Conservation (phyloP, 345 rosid species). For the Mercurialis annua region DNA sequence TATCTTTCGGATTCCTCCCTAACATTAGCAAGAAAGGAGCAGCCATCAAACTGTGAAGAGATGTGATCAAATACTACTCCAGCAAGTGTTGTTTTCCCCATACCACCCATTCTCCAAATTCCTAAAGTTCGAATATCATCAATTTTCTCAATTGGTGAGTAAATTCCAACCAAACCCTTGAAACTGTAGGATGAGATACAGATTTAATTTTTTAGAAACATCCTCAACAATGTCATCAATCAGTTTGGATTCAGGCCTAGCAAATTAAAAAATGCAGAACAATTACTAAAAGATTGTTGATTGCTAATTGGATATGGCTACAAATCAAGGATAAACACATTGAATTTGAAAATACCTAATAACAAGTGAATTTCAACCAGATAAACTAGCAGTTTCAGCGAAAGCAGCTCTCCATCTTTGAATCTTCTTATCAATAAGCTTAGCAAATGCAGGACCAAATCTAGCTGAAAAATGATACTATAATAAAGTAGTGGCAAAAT, state of each 20-base stretch:
- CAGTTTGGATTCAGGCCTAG: too few species aligned
- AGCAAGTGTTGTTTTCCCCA: constrained; percentile 3
- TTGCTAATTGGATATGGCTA: too few species aligned
- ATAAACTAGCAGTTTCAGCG: background rate
- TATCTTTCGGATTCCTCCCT: too few species aligned
- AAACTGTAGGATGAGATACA: background rate
- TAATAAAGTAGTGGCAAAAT: too few species aligned
- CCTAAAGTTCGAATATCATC: constrained; percentile 9
- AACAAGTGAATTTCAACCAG: constrained; percentile 8
- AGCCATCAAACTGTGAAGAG: too few species aligned
- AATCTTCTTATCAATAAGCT: background rate
- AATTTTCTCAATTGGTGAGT: background rate
- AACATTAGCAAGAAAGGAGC: too few species aligned
- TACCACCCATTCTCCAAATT: constrained; percentile 23
- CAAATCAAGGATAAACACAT: too few species aligned
- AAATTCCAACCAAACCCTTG: too few species aligned
- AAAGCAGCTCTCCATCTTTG: constrained; percentile 14
- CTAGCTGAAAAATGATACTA: background rate
- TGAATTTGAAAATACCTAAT: constrained; percentile 11
- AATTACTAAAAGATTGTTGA: too few species aligned
- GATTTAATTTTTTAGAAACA: too few species aligned
- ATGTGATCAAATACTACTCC: too few species aligned
- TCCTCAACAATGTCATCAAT: too few species aligned
- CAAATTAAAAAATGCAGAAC: background rate
- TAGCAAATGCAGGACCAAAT: background rate